Evolutionary conservation across 805 yeast species (phyloP).

Genomic region (Candida nemodendra): DNA sequence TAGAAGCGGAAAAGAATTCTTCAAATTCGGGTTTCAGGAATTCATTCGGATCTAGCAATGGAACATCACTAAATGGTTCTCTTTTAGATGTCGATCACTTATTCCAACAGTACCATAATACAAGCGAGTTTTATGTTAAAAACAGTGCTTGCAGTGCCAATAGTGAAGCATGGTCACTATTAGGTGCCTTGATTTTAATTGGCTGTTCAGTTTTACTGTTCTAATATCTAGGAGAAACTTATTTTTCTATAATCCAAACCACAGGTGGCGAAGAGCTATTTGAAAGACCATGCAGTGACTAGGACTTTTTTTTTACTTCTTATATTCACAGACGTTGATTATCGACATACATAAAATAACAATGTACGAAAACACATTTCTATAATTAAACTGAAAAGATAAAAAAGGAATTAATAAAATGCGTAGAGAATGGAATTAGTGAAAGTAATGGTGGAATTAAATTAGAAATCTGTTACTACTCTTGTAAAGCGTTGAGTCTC

Average conservation of each 20-base stretch:
- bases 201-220: conserved; percentile 21
- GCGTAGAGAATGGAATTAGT: no score
- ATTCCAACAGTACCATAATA: conserved; percentile 20
- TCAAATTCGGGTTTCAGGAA: conserved; percentile 1
- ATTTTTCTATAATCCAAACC: no score
- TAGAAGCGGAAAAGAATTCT: not conserved
- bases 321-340: no score
- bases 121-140: conserved; percentile 7
- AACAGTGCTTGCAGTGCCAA: conserved; percentile 12
- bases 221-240: no score
- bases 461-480: no score
- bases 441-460: no score
- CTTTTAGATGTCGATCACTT: conserved; percentile 6
- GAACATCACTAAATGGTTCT: not conserved
- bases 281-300: no score
- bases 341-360: not conserved
- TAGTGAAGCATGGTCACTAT: conserved; percentile 16
- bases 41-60: not conserved
- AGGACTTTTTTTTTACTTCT: no score
- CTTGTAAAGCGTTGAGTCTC: conserved; percentile 79
- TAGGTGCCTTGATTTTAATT: conserved; percentile 24
- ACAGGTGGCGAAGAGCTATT: no score
- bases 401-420: not conserved
- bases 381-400: not conserved
- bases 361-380: not conserved